These are phyloP conservation scores for Solanum pennellii DNA, from an alignment of 257 asterid species.

Conservation along the genomic window DNA sequence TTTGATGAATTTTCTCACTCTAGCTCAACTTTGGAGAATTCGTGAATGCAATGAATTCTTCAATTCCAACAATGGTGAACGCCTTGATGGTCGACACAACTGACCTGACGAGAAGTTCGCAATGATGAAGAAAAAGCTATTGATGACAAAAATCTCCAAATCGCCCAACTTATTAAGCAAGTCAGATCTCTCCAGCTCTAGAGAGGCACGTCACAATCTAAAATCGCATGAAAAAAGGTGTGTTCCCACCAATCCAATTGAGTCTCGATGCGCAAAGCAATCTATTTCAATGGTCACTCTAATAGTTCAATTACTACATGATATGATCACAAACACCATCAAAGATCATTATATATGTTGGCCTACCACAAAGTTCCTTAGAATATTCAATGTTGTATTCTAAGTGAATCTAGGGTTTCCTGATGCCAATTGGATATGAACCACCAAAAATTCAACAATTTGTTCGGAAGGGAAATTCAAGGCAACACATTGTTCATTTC, in stretches of 20 bases:
- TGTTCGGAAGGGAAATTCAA: no score
- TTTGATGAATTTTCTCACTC: neutral
- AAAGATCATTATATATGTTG: neutral
- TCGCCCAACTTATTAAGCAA: neutral
- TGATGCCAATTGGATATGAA: no score
- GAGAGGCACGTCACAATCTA: neutral
- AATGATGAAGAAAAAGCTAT: neutral
- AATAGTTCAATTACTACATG: neutral
- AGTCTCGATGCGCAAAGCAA: neutral
- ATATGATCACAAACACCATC: neutral
- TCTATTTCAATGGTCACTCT: neutral
- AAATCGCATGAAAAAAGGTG: neutral
- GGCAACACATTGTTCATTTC: no score
- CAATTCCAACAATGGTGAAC: neutral
- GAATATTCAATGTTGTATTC: neutral
- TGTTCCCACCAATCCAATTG: neutral
- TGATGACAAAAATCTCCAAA: neutral
- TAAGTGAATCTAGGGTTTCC: neutral
- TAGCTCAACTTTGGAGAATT: neutral
- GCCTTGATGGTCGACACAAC: neutral
- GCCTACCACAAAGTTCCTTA: neutral
- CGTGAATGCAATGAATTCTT: neutral
- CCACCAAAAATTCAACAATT: no score
- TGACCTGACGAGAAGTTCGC: neutral
- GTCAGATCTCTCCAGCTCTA: neutral